phyloP scores from a whole-genome alignment of 495 filamentous ascomycete genomes.

The Talaromyces ruber region DNA sequence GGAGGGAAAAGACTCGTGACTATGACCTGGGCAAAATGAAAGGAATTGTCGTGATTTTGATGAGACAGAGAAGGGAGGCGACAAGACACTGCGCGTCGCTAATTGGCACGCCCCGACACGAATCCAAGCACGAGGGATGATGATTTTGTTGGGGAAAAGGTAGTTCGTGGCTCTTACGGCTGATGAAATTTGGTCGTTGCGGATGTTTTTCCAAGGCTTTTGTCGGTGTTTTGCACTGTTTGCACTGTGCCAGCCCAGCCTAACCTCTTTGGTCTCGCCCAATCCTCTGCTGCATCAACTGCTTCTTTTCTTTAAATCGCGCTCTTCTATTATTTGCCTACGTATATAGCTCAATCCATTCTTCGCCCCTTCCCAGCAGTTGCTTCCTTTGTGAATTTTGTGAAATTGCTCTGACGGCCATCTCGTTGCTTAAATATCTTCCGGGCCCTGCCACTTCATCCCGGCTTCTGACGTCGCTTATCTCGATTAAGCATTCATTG shows the following conservation, averaged over 20 bases:
- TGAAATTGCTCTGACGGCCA: not conserved
- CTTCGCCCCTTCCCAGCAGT: not conserved
- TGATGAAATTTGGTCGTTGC: slow-evolving; percentile 8
- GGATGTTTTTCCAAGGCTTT: slow-evolving; percentile 2
- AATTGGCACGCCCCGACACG: not conserved
- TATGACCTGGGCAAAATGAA: not conserved
- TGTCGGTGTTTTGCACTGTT: slow-evolving; percentile 6
- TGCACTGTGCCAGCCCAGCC: not conserved
- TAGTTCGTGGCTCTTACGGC: not conserved
- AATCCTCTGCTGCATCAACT: not conserved
- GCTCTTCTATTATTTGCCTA: not conserved
- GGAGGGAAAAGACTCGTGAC: slow-evolving; percentile 14
- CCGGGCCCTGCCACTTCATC: not conserved
- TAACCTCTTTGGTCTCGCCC: not conserved
- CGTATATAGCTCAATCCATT: not conserved
- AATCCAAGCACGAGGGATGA: not conserved
- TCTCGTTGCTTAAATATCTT: not conserved
- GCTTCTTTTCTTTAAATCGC: not conserved
- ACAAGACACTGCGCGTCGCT: not conserved
- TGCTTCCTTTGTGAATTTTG: not conserved
- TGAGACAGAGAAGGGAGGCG: not conserved
- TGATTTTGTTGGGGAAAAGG: not conserved
- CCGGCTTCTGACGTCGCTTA: slow-evolving; percentile 1
- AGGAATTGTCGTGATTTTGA: not conserved
- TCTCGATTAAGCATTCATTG: not conserved